These are phyloP conservation scores for Leishmania guyanensis DNA, from an alignment of 208 protist species.

Conservation along the genomic window DNA sequence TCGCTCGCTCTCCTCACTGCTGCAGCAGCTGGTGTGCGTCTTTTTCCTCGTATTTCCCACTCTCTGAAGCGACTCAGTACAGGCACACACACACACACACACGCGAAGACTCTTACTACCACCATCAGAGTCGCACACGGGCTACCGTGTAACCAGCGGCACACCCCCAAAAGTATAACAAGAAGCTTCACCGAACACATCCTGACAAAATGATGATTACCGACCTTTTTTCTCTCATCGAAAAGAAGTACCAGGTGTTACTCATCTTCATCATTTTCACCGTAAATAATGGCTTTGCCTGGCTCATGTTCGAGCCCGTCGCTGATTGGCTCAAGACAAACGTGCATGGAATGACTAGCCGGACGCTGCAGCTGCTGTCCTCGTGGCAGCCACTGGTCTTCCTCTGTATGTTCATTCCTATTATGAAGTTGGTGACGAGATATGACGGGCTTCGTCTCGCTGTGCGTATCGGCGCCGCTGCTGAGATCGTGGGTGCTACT, in stretches of 20 bases:
- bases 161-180: neutral
- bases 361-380: slow-evolving; percentile 71
- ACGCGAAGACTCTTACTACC: neutral
- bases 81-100: neutral
- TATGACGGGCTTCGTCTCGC: slow-evolving; percentile 76
- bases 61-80: neutral
- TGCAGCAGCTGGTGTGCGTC: neutral
- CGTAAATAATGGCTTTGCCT: slow-evolving; percentile 87
- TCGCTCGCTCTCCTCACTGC: neutral
- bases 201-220: slow-evolving; percentile 15
- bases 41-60: neutral
- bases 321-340: slow-evolving; percentile 68
- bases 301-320: slow-evolving; percentile 90
- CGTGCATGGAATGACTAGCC: slow-evolving; percentile 56
- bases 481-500: slow-evolving; percentile 64
- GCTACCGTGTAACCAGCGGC: neutral
- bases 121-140: neutral
- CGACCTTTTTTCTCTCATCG: slow-evolving; percentile 24
- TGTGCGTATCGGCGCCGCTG: slow-evolving; percentile 64
- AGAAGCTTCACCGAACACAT: neutral
- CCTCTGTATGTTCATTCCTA: slow-evolving; percentile 63
- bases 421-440: slow-evolving; percentile 79
- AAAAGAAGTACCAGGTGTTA: slow-evolving; percentile 76
- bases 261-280: slow-evolving; percentile 85
- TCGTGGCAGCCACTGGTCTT: slow-evolving; percentile 88